phyloP scores from a whole-genome alignment of 257 asterid species.

The Solanum sparsipilum region DNA sequence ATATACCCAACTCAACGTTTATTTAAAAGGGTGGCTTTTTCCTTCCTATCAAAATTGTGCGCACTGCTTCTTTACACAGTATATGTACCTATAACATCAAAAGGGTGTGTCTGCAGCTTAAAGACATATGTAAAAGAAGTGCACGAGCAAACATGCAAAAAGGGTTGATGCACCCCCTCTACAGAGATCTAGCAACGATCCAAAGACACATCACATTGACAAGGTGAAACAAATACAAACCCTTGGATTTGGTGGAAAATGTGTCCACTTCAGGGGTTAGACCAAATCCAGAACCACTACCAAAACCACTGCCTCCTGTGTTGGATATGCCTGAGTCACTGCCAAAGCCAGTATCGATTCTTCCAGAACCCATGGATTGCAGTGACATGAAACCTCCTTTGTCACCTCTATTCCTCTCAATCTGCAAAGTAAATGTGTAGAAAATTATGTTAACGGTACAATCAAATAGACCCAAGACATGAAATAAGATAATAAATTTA shows the following conservation, averaged over 20 bases:
- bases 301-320: constrained; percentile 43
- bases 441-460: neutral
- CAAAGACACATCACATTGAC: neutral
- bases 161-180: neutral
- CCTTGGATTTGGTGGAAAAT: constrained; percentile 58
- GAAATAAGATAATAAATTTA: neutral
- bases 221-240: constrained; percentile 21
- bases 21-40: neutral
- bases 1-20: neutral
- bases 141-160: neutral
- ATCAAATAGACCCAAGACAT: neutral
- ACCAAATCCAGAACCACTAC: constrained; percentile 54
- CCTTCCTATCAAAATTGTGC: neutral
- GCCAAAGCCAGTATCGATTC: constrained; percentile 66
- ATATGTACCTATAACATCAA: neutral
- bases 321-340: constrained; percentile 45
- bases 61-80: neutral
- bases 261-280: constrained; percentile 56
- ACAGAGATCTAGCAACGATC: neutral
- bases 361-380: constrained; percentile 76
- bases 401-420: constrained; percentile 70
- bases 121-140: neutral
- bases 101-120: neutral
- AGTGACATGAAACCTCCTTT: constrained; percentile 58
- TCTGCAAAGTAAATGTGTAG: constrained; percentile 24